Percentiles rank a stretch among this genome's conserved stretches.
Evolutionary conservation across 2,329 filamentous ascomycete genomes (phyloP).

Genomic region (Cladophialophora bantiana): DNA sequence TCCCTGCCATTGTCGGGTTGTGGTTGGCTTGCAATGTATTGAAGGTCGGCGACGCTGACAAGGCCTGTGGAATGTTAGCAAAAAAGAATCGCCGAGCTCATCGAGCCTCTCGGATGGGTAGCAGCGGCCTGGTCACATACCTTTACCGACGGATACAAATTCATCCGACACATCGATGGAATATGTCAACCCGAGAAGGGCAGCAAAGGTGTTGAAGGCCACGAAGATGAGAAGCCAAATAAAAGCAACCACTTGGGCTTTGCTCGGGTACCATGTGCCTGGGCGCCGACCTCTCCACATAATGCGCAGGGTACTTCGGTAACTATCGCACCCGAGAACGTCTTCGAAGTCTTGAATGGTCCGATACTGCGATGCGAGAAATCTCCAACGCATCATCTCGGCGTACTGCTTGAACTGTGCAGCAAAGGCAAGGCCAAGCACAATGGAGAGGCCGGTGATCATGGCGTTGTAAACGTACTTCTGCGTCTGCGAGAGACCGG

Average conservation of each 20-base stretch:
- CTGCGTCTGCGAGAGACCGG: constrained; percentile 22
- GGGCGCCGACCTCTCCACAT: constrained; percentile 20
- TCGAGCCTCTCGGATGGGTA: neutral
- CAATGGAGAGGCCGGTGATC: constrained; percentile 30
- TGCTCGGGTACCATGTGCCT: constrained; percentile 23
- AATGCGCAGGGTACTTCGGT: constrained; percentile 24
- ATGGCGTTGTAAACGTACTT: constrained; percentile 33
- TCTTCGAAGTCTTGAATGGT: constrained; percentile 31
- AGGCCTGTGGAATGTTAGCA: constrained; percentile 11
- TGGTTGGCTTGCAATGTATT: constrained; percentile 15
- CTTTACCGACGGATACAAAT: constrained; percentile 3
- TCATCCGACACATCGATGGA: constrained; percentile 33
- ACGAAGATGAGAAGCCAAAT: constrained; percentile 32
- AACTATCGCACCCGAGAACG: constrained; percentile 30
- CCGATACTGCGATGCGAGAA: constrained; percentile 32
- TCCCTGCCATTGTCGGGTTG: constrained; percentile 11
- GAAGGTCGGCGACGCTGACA: constrained; percentile 25
- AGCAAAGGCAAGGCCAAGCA: constrained; percentile 31
- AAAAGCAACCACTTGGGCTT: constrained; percentile 27
- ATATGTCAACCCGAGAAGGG: constrained; percentile 35
- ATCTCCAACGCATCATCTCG: constrained; percentile 35
- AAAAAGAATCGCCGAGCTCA: neutral
- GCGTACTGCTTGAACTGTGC: constrained; percentile 34
- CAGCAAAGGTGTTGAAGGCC: constrained; percentile 29
- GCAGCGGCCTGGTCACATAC: constrained; percentile 10